A percentile compares a stretch with the other conserved stretches of the same genome.
phyloP scores from a whole-genome alignment of 2,329 filamentous ascomycete genomes.

The Byssochlamys sp. region DNA sequence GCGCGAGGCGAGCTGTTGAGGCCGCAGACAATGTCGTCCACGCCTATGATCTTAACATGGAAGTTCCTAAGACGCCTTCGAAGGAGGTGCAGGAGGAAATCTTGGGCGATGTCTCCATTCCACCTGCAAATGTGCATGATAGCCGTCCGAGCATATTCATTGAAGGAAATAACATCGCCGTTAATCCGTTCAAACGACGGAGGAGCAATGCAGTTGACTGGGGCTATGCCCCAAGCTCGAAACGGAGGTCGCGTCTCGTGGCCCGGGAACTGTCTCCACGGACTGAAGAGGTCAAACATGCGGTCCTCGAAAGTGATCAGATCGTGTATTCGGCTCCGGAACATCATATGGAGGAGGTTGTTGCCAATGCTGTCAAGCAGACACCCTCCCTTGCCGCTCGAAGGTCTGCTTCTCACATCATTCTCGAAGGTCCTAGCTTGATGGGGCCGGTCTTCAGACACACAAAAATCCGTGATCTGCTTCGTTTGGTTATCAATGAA shows the following conservation, averaged over 20 bases:
- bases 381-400: slow-evolving; percentile 26
- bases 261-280: slow-evolving; percentile 28
- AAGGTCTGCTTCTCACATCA: slow-evolving; percentile 25
- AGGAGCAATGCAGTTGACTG: slow-evolving; percentile 32
- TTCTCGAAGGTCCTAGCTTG: slow-evolving; percentile 27
- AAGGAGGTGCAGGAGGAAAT: slow-evolving; percentile 31
- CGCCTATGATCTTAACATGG: slow-evolving; percentile 66
- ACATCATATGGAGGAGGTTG: slow-evolving; percentile 29
- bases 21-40: slow-evolving; percentile 68
- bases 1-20: slow-evolving; percentile 60
- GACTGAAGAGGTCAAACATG: slow-evolving; percentile 32
- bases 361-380: slow-evolving; percentile 29
- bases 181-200: slow-evolving; percentile 38
- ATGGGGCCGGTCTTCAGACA: slow-evolving; percentile 29
- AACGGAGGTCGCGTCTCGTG: slow-evolving; percentile 25
- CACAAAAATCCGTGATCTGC: slow-evolving; percentile 37
- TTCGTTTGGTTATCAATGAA: slow-evolving; percentile 40
- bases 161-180: slow-evolving; percentile 34
- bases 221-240: slow-evolving; percentile 23
- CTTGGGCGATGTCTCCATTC: slow-evolving; percentile 16
- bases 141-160: slow-evolving; percentile 32
- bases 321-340: slow-evolving; percentile 28
- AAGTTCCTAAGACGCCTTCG: slow-evolving; percentile 55
- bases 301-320: slow-evolving; percentile 34
- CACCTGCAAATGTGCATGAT: slow-evolving; percentile 18